phyloP scores from a whole-genome alignment of 2,329 filamentous ascomycete genomes.

The Penicillium thymicola region DNA sequence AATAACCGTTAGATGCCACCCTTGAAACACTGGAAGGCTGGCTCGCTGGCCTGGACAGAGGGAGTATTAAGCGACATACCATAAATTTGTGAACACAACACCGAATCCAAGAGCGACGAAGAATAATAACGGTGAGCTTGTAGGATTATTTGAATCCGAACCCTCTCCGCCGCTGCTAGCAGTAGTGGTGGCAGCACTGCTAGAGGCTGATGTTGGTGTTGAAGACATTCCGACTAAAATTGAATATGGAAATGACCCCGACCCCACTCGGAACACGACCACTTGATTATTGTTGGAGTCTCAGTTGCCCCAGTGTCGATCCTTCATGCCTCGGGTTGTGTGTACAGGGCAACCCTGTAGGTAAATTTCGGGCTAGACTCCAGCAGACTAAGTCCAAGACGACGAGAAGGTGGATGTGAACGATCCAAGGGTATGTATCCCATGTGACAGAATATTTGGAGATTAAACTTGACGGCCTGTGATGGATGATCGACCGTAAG shows the following conservation, averaged over 20 bases:
- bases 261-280: background rate
- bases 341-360: conserved; percentile 5
- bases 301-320: background rate
- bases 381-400: background rate
- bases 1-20: conserved; percentile 8
- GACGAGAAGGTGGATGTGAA: background rate
- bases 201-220: conserved; percentile 26
- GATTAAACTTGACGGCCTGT: background rate
- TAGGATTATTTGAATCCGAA: conserved; percentile 46
- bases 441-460: background rate
- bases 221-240: conserved; percentile 26
- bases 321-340: conserved; percentile 9
- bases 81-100: conserved; percentile 97
- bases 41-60: background rate
- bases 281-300: conserved; percentile 1
- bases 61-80: conserved; percentile 57
- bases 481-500: background rate
- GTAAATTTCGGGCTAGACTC: background rate
- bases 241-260: background rate
- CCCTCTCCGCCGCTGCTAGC: conserved; percentile 30
- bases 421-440: background rate
- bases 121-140: conserved; percentile 76
- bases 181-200: conserved; percentile 27
- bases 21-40: background rate
- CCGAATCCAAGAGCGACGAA: conserved; percentile 96